Evolutionary conservation across 2,329 filamentous ascomycete genomes (phyloP).

Genomic region (Ceratocystis variospora): DNA sequence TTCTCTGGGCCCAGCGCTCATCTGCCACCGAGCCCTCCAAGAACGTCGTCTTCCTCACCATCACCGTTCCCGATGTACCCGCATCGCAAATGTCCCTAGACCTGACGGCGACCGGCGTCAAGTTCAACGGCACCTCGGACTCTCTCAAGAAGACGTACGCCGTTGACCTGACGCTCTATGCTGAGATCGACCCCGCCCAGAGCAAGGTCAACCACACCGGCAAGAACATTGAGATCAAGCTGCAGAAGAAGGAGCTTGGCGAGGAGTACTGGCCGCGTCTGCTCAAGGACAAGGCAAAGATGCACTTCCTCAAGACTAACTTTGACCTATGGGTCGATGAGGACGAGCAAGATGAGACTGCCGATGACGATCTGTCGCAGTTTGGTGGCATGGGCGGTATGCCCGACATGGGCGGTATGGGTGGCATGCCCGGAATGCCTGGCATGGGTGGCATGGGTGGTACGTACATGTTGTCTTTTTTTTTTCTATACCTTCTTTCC

Average conservation of each 20-base stretch:
- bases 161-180: slow-evolving; percentile 76
- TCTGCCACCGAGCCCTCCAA: slow-evolving; percentile 63
- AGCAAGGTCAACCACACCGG: slow-evolving; percentile 79
- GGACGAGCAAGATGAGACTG: slow-evolving; percentile 88
- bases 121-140: slow-evolving; percentile 69
- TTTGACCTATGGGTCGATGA: slow-evolving; percentile 99
- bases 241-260: slow-evolving; percentile 94
- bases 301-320: slow-evolving; percentile 95
- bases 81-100: slow-evolving; percentile 66
- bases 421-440: slow-evolving; percentile 33
- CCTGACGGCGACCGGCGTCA: slow-evolving; percentile 60
- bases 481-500: neutral
- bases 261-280: slow-evolving; percentile 92
- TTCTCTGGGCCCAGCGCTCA: slow-evolving; percentile 97
- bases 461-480: slow-evolving; percentile 23
- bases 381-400: slow-evolving; percentile 52
- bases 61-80: slow-evolving; percentile 74
- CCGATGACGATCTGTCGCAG: slow-evolving; percentile 66
- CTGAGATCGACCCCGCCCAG: slow-evolving; percentile 72
- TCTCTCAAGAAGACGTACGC: slow-evolving; percentile 79
- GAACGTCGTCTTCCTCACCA: slow-evolving; percentile 91
- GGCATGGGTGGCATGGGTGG: slow-evolving; percentile 49
- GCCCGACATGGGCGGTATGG: slow-evolving; percentile 38
- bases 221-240: slow-evolving; percentile 77
- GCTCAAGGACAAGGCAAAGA: slow-evolving; percentile 76